These are phyloP conservation scores for Wickerhamomyces sp. DNA, from an alignment of 1,139 yeast genomes.

Conservation along the genomic window DNA sequence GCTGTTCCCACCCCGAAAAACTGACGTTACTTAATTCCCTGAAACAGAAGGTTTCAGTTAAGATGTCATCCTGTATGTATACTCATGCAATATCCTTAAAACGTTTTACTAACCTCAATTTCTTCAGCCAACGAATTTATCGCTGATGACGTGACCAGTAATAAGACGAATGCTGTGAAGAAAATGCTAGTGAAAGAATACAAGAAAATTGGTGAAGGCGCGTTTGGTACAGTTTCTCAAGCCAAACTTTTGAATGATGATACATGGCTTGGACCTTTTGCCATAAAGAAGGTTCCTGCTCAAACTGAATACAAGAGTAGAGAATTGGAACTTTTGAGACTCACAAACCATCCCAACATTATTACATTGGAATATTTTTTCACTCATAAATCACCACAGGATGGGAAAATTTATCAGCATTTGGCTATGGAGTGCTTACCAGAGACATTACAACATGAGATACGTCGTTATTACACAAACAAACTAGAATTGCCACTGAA, in stretches of 20 bases:
- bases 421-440: slow-evolving; percentile 83
- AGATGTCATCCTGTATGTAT: too few relatives aligned
- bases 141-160: slow-evolving; percentile 60
- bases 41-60: too few relatives aligned
- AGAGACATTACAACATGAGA: slow-evolving; percentile 70
- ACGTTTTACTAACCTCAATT: too few relatives aligned
- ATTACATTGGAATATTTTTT: slow-evolving; percentile 66
- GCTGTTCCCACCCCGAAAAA: too few relatives aligned
- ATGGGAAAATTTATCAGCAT: slow-evolving; percentile 66
- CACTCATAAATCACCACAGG: slow-evolving; percentile 51
- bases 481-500: slow-evolving; percentile 64
- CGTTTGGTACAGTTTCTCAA: slow-evolving; percentile 78
- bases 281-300: slow-evolving; percentile 78
- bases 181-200: slow-evolving; percentile 69
- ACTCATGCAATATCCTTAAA: too few relatives aligned
- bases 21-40: too few relatives aligned
- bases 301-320: slow-evolving; percentile 80
- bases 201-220: slow-evolving; percentile 77
- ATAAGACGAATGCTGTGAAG: slow-evolving; percentile 43
- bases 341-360: slow-evolving; percentile 74
- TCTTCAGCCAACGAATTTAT: slow-evolving; percentile 31
- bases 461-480: slow-evolving; percentile 60
- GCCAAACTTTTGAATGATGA: slow-evolving; percentile 43
- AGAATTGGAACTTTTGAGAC: slow-evolving; percentile 68
- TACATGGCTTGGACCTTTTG: slow-evolving; percentile 72